Conservation (phyloP, 2,329 filamentous ascomycete genomes). For the Cercospora sp. region DNA sequence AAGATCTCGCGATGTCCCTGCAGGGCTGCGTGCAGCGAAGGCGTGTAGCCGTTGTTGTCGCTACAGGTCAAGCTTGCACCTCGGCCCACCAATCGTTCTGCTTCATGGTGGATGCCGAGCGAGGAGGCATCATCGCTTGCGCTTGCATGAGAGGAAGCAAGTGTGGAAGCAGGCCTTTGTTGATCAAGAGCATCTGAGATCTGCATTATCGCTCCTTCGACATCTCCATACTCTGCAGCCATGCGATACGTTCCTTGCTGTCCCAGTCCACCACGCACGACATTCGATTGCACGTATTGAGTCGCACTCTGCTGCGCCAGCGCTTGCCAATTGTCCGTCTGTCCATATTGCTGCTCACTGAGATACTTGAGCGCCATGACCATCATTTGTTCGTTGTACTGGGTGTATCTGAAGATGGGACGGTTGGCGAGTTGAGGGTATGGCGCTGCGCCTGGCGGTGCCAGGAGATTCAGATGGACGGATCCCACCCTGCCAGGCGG, state of each 20-base stretch:
- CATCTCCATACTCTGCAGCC: slow-evolving; percentile 11
- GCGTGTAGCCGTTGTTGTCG: slow-evolving; percentile 78
- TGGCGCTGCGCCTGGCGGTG: slow-evolving; percentile 39
- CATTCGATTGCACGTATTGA: slow-evolving; percentile 28
- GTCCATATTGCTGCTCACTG: slow-evolving; percentile 39
- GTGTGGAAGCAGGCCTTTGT: slow-evolving; percentile 34
- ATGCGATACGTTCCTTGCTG: slow-evolving; percentile 22
- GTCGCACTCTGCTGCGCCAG: slow-evolving; percentile 33
- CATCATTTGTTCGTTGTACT: slow-evolving; percentile 54
- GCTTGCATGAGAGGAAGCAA: background rate
- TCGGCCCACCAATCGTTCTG: background rate
- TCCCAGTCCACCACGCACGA: slow-evolving; percentile 17
- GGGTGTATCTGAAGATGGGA: slow-evolving; percentile 46
- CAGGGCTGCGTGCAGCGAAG: slow-evolving; percentile 78
- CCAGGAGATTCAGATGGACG: slow-evolving; percentile 66
- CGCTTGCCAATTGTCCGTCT: slow-evolving; percentile 35
- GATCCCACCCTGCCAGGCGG: slow-evolving; percentile 69
- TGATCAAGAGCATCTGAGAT: slow-evolving; percentile 58
- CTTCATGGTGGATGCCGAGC: background rate
- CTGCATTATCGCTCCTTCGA: slow-evolving; percentile 20
- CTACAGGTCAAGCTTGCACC: background rate
- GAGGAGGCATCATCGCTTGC: background rate
- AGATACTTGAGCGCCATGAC: slow-evolving; percentile 55
- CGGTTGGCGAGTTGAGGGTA: slow-evolving; percentile 37
- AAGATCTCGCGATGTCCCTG: slow-evolving; percentile 75